Evolutionary conservation across 331 rosid species (phyloP).

Genomic region (Acacia pycnantha): DNA sequence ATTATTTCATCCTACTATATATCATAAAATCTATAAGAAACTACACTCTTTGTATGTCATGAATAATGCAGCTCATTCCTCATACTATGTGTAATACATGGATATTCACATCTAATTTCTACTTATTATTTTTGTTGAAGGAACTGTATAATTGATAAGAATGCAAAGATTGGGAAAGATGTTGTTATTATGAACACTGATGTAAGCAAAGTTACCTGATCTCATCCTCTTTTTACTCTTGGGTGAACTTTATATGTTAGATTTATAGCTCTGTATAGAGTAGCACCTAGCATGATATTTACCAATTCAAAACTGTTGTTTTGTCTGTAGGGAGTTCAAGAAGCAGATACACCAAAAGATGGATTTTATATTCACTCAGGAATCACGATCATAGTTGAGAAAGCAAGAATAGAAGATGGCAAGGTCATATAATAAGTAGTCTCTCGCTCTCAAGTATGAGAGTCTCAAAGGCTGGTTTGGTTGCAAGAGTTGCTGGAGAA

Average conservation of each 20-base stretch:
- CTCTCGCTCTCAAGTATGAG: not conserved
- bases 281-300: not conserved
- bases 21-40: not conserved
- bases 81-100: not conserved
- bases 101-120: not conserved
- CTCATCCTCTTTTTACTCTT: not conserved
- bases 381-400: constrained; percentile 77
- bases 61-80: not conserved
- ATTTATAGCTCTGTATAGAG: not conserved
- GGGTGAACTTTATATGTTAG: not conserved
- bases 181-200: constrained; percentile 70
- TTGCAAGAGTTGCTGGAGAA: constrained; percentile 2
- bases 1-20: not conserved
- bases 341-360: constrained; percentile 79
- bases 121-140: constrained; percentile 37
- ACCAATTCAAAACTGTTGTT: constrained; percentile 9
- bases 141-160: constrained; percentile 96
- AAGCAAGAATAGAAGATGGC: constrained; percentile 91
- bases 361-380: constrained; percentile 91
- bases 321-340: constrained; percentile 66
- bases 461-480: not conserved
- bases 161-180: constrained; percentile 88
- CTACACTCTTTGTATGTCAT: too few relatives aligned
- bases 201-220: constrained; percentile 45
- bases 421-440: constrained; percentile 55